Conservation (phyloP, 208 protist species). For the Lotmaria passim region DNA sequence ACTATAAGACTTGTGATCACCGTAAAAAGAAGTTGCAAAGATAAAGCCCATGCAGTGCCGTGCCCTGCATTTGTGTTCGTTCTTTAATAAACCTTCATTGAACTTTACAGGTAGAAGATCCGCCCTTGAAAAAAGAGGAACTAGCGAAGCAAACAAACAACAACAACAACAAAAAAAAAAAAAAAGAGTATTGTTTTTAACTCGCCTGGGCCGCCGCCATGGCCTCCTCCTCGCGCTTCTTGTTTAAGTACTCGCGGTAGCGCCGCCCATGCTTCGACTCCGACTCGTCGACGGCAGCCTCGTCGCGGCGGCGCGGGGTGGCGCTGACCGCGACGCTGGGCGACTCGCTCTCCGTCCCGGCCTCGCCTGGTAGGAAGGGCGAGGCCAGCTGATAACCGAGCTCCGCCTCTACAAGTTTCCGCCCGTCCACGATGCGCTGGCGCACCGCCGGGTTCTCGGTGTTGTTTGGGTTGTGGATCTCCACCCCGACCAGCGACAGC, state of each 20-base stretch:
- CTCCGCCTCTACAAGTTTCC: constrained; percentile 73
- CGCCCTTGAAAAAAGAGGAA: background rate
- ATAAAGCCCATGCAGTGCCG: too few relatives aligned
- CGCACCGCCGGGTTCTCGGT: constrained; percentile 65
- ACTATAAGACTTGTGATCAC: too few relatives aligned
- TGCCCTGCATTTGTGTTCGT: too few relatives aligned
- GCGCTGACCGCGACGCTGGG: constrained; percentile 9
- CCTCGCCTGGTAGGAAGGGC: constrained; percentile 49
- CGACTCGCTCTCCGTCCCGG: constrained; percentile 16
- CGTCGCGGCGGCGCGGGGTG: constrained; percentile 15
- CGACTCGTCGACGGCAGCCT: constrained; percentile 9
- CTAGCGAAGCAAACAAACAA: background rate
- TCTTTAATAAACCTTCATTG: too few relatives aligned
- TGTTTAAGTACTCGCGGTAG: constrained; percentile 80
- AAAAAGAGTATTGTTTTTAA: background rate
- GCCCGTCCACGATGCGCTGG: constrained; percentile 82
- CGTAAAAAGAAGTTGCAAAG: too few relatives aligned
- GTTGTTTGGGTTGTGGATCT: constrained; percentile 83
- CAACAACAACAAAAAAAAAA: background rate
- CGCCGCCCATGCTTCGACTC: constrained; percentile 49
- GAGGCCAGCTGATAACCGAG: constrained; percentile 67
- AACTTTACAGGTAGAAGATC: too few relatives aligned
- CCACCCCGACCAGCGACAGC: constrained; percentile 71
- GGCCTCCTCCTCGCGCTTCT: constrained; percentile 31
- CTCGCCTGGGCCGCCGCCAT: constrained; percentile 1